A percentile compares a stretch with the other conserved stretches of the same genome.
Conservation (phyloP, 768 basidiomycete genomes). For the Pulveroboletus sp. region DNA sequence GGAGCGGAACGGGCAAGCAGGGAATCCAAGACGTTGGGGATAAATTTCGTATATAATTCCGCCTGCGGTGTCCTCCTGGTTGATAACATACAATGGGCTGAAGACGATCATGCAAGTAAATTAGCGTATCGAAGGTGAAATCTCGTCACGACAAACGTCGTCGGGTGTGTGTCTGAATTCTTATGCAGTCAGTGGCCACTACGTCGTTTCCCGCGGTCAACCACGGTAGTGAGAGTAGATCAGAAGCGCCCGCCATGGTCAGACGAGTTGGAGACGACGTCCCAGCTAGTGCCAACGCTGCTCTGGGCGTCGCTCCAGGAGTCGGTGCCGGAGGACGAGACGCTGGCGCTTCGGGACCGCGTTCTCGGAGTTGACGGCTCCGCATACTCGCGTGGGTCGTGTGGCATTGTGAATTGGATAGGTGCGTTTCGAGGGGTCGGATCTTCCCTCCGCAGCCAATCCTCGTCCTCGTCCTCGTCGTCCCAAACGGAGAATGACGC, state of each 20-base stretch:
- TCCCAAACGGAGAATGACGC: conserved; percentile 11
- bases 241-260: neutral
- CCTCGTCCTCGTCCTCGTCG: conserved; percentile 15
- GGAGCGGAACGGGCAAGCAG: no score
- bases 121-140: no score
- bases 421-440: neutral
- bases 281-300: conserved; percentile 19
- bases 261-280: conserved; percentile 21
- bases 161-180: no score
- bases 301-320: conserved; percentile 31
- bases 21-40: no score
- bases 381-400: neutral
- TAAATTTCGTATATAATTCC: no score
- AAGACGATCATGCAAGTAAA: no score
- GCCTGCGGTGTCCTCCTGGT: no score
- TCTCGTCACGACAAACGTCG: no score
- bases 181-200: no score
- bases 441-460: neutral
- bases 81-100: no score
- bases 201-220: no score
- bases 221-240: no score
- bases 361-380: neutral
- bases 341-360: conserved; percentile 13
- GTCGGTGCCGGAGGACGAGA: conserved; percentile 12
- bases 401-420: neutral